phyloP scores from a whole-genome alignment of 148 eudicot genomes.

The Polygonum aviculare region DNA sequence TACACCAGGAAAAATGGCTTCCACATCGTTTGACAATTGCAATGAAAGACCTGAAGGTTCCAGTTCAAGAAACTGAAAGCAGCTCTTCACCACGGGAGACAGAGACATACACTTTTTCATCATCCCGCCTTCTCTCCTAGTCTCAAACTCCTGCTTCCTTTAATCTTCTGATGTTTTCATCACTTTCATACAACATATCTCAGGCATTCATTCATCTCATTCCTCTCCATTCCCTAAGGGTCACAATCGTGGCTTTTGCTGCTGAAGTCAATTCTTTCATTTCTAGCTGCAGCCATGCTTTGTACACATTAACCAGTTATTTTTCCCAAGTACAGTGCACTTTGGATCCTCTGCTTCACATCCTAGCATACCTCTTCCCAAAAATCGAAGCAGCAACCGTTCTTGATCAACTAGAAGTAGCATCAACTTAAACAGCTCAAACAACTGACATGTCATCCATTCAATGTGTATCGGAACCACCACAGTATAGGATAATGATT shows the following conservation, averaged over 20 bases:
- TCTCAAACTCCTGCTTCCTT: not conserved
- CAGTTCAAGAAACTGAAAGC: not conserved
- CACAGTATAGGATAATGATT: not conserved
- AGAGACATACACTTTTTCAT: not conserved
- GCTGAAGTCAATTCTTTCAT: not conserved
- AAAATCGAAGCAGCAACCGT: not conserved
- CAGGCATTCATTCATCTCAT: not conserved
- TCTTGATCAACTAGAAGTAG: not conserved
- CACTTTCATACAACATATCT: not conserved
- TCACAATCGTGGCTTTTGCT: not conserved
- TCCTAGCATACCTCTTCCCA: not conserved
- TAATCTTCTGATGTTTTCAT: not conserved
- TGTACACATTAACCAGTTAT: not conserved
- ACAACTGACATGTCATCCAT: not conserved
- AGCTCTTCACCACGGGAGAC: not conserved
- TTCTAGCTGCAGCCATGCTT: not conserved
- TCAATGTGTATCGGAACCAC: not conserved
- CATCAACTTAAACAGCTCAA: not conserved
- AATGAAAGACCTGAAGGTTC: not conserved
- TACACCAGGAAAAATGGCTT: not conserved
- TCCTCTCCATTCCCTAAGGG: not conserved
- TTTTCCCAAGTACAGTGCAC: not conserved
- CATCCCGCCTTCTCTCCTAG: not conserved
- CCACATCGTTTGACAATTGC: no score
- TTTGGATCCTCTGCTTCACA: not conserved